Evolutionary conservation across 169 alveolate genomes (phyloP), one percentile per base, ranked within the genome.

Genomic region (Plasmodium vinckei): DNA sequence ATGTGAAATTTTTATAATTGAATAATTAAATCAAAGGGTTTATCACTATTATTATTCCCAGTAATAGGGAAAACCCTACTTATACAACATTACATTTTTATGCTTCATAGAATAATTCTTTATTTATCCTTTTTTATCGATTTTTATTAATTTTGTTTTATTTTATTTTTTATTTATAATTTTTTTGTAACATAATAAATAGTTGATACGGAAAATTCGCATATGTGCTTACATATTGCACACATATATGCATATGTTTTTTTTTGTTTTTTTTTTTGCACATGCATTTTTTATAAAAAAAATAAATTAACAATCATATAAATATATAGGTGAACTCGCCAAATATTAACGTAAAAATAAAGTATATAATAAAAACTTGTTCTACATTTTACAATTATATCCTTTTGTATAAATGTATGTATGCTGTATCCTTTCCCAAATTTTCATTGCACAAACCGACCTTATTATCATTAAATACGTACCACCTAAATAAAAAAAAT

Each of bases 401-500:
- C 47, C 88, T 61, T 53, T 75, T 75, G 67, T 75, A 75, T 59
- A 75, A 64, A 49, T 75, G 88, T 42, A 75, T 75, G 19, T 75
- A 75, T 49, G 75, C 88, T 44, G 23, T 49, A 46, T 75, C 88
- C 71, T 27, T 75, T 9, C 88, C 88, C 56, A 61, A 61, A 67
- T 75, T 75, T 53, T 39, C 53, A 33, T 49, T 53, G 49, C 75
- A 60, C 21, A 75, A 42, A 0, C 88, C 88, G 61, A 75, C 56
- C 71, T 75, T 75, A 44, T 75, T 75, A 65, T 75, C 88, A 46
- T 75, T 75, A 67, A 63, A 75, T 12, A 75, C 57, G 71, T 75
- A 75, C 88, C 88, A 75, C 53, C 88, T 75, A 23, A 17, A 54
- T 56, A n/a, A 9, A n/a, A 23, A 59, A 25, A 17, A 59, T 15